Base-by-base conservation (phyloP, 169 alveolate genomes). In the Eimeria falciformis region DNA sequence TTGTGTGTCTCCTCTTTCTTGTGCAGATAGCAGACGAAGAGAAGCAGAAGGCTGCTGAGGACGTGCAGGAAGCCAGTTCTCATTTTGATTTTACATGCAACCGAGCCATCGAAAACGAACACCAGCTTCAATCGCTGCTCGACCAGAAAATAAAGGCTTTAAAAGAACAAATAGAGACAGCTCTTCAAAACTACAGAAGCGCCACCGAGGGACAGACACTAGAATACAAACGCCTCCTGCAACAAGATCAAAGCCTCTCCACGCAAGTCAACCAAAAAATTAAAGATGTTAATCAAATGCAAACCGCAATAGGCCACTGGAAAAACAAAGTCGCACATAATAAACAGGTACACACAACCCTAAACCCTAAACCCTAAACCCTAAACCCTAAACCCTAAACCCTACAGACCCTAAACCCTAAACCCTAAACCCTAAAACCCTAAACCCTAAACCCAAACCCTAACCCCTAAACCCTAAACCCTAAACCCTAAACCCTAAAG, bases 251-350 rank as follows among this genome's bases (percentile, higher is more conserved):
- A 46, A 7, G 68, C 25, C 90, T 91, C 25, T 89, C 95, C 89
- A 94, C 93, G 85, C 95, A 95, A 43, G 97, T 97, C 73, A 95
- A 95, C 23, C 89, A 93, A 82, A 85, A 93, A 21, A 91, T 95
- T 50, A 91, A 97, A 73, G 93, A 94, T 82, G 95, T 97, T 50
- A 97, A 95, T 46, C 90, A 96, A 29, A 84, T 95, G 53, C 96
- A 94, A 90, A 96, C 95, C 27, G 91, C 92, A 29, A 96, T 97
- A 11, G 96, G 91, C 18, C 95, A 95, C 77, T 94, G 96, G 95
- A 95, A 96, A 88, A 93, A 93, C n/a, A 97, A 97, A 91, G 95
- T 96, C 29, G 88, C 91, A n/a, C 96, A 97, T 95, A 96, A 96
- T 87, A 91, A 91, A 84, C 85, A 68, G 71, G 91, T 62, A 14